phyloP scores from a whole-genome alignment of 1,284 basidiomycete species.

The Fomitopsis schrenkii region DNA sequence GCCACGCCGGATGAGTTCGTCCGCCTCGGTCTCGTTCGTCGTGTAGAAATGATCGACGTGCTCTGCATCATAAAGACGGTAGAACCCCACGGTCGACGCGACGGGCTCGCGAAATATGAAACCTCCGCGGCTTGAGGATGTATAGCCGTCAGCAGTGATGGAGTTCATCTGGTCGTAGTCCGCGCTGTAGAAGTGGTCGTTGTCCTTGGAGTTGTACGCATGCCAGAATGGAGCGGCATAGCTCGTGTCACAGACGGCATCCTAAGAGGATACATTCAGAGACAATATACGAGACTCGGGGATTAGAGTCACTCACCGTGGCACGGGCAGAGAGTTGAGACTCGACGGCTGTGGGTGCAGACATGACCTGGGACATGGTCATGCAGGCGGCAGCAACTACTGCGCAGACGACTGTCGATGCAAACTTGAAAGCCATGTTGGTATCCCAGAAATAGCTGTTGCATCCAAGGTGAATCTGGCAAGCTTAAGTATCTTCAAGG shows the following conservation, averaged over 20 bases:
- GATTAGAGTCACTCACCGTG: neutral
- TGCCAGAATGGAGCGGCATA: constrained; percentile 1
- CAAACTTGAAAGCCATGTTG: neutral
- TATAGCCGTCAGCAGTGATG: neutral
- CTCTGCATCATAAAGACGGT: neutral
- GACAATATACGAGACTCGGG: neutral
- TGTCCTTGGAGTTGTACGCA: neutral
- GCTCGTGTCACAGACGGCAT: neutral
- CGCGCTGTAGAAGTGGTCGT: constrained; percentile 7
- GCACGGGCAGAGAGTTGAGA: neutral
- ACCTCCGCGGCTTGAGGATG: neutral
- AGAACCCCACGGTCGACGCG: neutral
- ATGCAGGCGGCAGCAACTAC: neutral
- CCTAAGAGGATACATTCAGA: neutral
- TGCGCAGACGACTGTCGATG: neutral
- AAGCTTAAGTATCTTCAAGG: no score
- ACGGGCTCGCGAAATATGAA: neutral
- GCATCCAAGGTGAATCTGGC: no score
- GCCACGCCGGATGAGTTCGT: neutral
- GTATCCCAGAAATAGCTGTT: neutral
- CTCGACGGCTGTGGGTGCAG: neutral
- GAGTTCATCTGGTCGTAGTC: neutral
- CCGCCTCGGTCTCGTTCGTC: neutral
- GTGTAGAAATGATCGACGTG: constrained; percentile 5
- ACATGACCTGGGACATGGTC: neutral